Evolutionary conservation across 768 basidiomycete species (phyloP), one percentile per base, ranked within the genome.

Genomic region (Crassisporium funariophilum): DNA sequence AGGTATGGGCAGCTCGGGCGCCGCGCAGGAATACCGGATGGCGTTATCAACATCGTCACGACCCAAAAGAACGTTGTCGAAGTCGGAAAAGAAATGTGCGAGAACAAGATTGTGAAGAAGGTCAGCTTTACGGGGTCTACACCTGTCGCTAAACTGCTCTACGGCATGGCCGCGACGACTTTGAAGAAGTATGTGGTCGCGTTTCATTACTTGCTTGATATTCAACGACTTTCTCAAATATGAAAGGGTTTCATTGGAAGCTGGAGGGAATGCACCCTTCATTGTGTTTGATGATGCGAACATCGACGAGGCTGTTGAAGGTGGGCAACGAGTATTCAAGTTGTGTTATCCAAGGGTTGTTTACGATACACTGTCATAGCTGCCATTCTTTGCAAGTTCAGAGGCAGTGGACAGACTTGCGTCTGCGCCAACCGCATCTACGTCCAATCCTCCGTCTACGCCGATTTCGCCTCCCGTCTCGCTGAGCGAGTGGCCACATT

Each of bases 201-300:
- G 17, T 24, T 34, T 44, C 13, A n/a, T 13, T 37, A 8, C 9
- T 19, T 46, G n/a, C n/a, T 20, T 38, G 15, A n/a, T n/a, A 5
- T 7, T 43, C 15, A 19, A 47, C n/a, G 29, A 17, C 25, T 40
- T 13, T 34, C 54, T n/a, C n/a, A n/a, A n/a, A n/a, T n/a, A n/a
- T n/a, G n/a, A n/a, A 42, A 76, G 73, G 49, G 65, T 75, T 73
- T 91, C 91, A 2, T 67, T 93, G 27, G 93, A 95, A 69, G 89
- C 93, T 21, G 92, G 94, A 11, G 95, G 97, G 21, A 98, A 98
- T 55, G 84, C 95, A 0, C 89, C 95, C 0, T 94, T 99, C 67
- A 97, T 98, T 56, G 89, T 99, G 5, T 98, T 99, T 63, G 89
- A 93, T 53, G 97, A 98, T 60, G 95, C 94, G 0, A 86, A 98